Base-by-base conservation (phyloP, 2,329 filamentous ascomycete species). In the Scolecobasidium constrictum region DNA sequence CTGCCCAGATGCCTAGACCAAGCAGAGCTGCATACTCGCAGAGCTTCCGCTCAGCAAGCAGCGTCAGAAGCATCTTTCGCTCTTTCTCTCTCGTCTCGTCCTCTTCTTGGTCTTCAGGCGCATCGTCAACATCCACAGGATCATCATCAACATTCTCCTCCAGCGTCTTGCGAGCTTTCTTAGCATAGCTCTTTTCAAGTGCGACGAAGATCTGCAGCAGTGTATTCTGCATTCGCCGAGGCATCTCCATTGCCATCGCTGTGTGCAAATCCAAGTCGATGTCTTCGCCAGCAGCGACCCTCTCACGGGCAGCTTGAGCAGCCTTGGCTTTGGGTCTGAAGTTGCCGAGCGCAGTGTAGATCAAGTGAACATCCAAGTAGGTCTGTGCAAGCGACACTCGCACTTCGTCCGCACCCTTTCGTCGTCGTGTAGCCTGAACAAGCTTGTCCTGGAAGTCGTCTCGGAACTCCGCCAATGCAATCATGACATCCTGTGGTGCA, bases 331-430 rank as follows among this genome's bases (percentile, higher is more conserved):
- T 40, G 5, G 53, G 49, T 16, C 57, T 61, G 39, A 65, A 56
- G 35, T 75, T 69, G 41, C 80, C 74, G 21, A 95, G 68, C 4
- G 80, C 81, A 36, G 81, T 78, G 56, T 94, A 90, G 7, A 87
- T 71, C 17, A 82, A 80, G 60, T 88, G 82, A 5, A 94, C 65
- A 51, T 98, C 92, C 44, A 94, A 80, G 5, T 93, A 68, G 37
- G 77, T 79, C 39, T 85, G 80, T 0, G 84, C 81, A 3, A 87
- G 78, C 40, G 79, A 76, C 28, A 92, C 70, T 34, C 86, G 80
- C 35, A 95, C 69, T 41, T 86, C 78, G 52, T 96, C 88, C 40
- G 86, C 77, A 38, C 77, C 77, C 21, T 65, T 59, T n/a, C 73
- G 64, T 15, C 58, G 51, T 35, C 67, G 57, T 50, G 79, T 66